Evolutionary conservation across 1,139 yeast species (phyloP).

Genomic region (Hansenula anomala): DNA sequence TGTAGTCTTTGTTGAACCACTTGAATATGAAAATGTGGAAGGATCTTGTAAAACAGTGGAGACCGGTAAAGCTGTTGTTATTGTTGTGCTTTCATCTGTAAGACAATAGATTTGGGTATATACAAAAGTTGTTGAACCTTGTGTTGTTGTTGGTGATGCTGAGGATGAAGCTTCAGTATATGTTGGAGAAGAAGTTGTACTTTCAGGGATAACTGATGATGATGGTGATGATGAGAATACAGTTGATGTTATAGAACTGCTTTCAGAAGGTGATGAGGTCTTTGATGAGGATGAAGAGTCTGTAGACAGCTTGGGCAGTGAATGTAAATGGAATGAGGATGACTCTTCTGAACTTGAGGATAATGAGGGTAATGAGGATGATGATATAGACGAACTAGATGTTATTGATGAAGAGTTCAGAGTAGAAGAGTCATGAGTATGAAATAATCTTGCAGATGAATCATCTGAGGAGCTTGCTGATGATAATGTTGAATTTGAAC

Average conservation of each 20-base stretch:
- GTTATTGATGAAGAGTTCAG: not conserved
- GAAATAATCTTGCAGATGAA: not conserved
- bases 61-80: constrained; percentile 31
- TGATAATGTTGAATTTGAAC: not conserved
- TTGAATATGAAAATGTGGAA: constrained; percentile 19
- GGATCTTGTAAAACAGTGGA: constrained; percentile 25
- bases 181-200: not conserved
- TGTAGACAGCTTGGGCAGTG: too few species aligned
- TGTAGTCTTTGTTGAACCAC: constrained; percentile 27
- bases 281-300: not conserved
- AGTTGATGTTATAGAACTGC: not conserved
- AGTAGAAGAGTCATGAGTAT: not conserved
- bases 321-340: too few species aligned
- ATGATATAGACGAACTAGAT: not conserved
- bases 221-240: not conserved
- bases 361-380: too few species aligned
- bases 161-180: not conserved
- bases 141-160: not conserved
- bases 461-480: not conserved
- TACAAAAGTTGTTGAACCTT: constrained; percentile 3
- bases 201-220: too few species aligned
- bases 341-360: too few species aligned
- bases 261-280: not conserved
- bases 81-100: constrained; percentile 33
- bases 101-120: constrained; percentile 38